These are phyloP conservation scores for Saitozyma podzolica DNA, from an alignment of 768 basidiomycete species.

Conservation along the genomic window DNA sequence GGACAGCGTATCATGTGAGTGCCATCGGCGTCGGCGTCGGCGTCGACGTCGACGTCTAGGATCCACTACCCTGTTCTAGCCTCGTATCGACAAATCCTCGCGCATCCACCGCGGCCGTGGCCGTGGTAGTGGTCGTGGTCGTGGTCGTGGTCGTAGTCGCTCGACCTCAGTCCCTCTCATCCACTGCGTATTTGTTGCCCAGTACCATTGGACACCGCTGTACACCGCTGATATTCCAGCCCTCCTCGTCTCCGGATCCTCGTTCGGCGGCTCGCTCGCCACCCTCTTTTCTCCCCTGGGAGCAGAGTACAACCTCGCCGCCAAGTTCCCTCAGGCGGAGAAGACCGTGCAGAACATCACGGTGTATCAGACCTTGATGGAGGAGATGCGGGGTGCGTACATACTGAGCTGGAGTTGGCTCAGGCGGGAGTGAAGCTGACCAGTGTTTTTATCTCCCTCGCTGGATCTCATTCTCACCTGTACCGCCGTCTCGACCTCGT, in stretches of 20 bases:
- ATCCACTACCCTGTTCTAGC: too few relatives aligned
- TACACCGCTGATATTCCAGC: slow-evolving; percentile 21
- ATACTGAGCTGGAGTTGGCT: slow-evolving; percentile 1
- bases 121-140: too few relatives aligned
- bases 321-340: slow-evolving; percentile 73
- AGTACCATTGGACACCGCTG: not conserved
- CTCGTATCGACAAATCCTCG: too few relatives aligned
- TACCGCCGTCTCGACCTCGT: not conserved
- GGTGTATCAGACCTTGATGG: slow-evolving; percentile 70
- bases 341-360: slow-evolving; percentile 77
- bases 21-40: too few relatives aligned
- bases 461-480: not conserved
- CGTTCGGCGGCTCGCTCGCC: slow-evolving; percentile 53
- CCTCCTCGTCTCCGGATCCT: slow-evolving; percentile 52
- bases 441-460: not conserved
- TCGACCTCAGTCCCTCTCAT: too few relatives aligned
- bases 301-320: slow-evolving; percentile 73
- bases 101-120: too few relatives aligned
- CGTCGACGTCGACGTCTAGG: not conserved
- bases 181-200: not conserved
- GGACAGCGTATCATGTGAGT: slow-evolving; percentile 72
- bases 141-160: not conserved
- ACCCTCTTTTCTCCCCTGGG: slow-evolving; percentile 54
- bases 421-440: slow-evolving; percentile 1
- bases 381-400: slow-evolving; percentile 65